Evolutionary conservation across 495 filamentous ascomycete species (phyloP).

Genomic region (Aspergillus bertholletiae): DNA sequence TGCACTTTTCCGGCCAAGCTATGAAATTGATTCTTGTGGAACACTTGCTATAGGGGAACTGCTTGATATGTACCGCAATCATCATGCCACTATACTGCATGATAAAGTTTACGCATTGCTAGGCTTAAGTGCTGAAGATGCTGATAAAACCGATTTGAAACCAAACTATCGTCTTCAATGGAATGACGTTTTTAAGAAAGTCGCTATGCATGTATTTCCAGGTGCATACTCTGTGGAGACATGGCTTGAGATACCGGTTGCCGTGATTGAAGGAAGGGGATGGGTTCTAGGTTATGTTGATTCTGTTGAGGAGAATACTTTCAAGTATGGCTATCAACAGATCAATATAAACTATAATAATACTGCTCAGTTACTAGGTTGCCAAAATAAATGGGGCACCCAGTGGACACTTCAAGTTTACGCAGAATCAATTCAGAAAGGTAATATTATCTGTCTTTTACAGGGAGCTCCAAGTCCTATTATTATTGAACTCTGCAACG

Average conservation of each 20-base stretch:
- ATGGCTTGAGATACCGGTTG: not conserved
- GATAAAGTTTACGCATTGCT: not conserved
- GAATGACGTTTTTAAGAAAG: not conserved
- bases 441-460: constrained; percentile 27
- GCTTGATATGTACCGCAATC: not conserved
- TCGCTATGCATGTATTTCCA: too few species aligned
- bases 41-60: not conserved
- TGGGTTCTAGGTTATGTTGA: not conserved
- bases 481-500: constrained; percentile 18
- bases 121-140: not conserved
- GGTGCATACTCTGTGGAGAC: not conserved
- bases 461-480: constrained; percentile 21
- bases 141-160: not conserved
- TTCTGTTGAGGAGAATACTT: not conserved
- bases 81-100: not conserved
- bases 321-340: constrained; percentile 7
- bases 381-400: constrained; percentile 6
- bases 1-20: not conserved
- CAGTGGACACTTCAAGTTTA: constrained; percentile 21
- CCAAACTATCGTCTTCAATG: not conserved
- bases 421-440: constrained; percentile 16
- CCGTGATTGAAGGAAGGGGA: not conserved
- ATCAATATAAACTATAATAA: constrained; percentile 19
- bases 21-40: not conserved
- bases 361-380: constrained; percentile 2